Evolutionary conservation across 2,329 filamentous ascomycete species (phyloP).

Genomic region (Botrytis galanthina): DNA sequence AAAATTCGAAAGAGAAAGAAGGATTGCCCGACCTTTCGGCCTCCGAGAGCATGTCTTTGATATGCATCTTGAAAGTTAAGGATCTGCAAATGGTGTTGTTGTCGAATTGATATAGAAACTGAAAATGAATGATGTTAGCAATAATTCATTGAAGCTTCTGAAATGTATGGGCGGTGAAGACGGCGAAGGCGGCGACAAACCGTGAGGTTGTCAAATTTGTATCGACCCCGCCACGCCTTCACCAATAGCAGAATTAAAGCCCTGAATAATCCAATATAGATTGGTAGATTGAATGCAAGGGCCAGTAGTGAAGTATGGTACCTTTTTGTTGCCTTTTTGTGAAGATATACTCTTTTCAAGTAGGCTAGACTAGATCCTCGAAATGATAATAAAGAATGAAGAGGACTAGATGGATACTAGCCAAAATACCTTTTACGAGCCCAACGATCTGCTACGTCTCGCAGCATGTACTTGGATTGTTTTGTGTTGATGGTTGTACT

Average conservation of each 20-base stretch:
- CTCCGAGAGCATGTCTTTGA: slow-evolving; percentile 85
- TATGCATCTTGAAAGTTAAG: slow-evolving; percentile 70
- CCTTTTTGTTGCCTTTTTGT: slow-evolving; percentile 17
- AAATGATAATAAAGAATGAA: slow-evolving; percentile 15
- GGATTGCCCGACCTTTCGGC: slow-evolving; percentile 75
- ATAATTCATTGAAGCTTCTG: slow-evolving; percentile 3
- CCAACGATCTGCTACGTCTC: slow-evolving; percentile 51
- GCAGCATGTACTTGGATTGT: slow-evolving; percentile 48
- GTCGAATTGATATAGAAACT: slow-evolving; percentile 9
- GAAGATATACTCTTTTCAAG: neutral
- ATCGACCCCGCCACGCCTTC: slow-evolving; percentile 6
- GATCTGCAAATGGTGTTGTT: slow-evolving; percentile 2
- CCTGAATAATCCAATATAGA: neutral
- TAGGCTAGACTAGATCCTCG: slow-evolving; percentile 9
- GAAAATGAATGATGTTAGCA: slow-evolving; percentile 19
- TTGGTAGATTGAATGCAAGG: neutral
- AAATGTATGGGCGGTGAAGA: neutral
- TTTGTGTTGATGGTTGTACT: slow-evolving; percentile 1
- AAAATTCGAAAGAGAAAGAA: slow-evolving; percentile 99
- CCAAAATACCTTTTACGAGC: slow-evolving; percentile 47
- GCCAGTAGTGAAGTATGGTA: neutral
- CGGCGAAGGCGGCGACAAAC: neutral
- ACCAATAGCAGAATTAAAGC: neutral
- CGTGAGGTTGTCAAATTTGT: neutral
- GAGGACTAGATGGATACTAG: slow-evolving; percentile 34